phyloP scores from a whole-genome alignment of 129 eudicot genomes.

The Arctium minus region DNA sequence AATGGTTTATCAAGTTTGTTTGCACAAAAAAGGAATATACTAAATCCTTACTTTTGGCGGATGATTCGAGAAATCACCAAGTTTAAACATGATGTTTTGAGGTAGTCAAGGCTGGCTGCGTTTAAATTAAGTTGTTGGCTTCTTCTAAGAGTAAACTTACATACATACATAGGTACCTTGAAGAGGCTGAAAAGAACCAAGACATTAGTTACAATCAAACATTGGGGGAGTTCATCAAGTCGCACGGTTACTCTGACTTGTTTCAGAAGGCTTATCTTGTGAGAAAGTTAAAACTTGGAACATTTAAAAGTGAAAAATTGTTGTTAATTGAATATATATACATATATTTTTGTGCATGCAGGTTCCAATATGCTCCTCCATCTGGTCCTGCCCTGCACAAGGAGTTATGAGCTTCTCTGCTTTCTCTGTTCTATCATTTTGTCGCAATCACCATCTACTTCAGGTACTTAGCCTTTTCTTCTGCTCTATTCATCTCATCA shows the following conservation, averaged over 20 bases:
- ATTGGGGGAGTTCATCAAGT: slow-evolving; percentile 67
- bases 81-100: slow-evolving; percentile 69
- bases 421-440: slow-evolving; percentile 76
- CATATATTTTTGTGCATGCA: neutral
- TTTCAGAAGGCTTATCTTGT: slow-evolving; percentile 91
- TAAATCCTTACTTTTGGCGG: slow-evolving; percentile 85
- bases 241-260: slow-evolving; percentile 78
- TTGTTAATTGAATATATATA: neutral
- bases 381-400: slow-evolving; percentile 94
- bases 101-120: slow-evolving; percentile 27
- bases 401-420: slow-evolving; percentile 91
- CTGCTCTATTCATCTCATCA: neutral
- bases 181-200: slow-evolving; percentile 66
- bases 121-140: no score
- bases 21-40: slow-evolving; percentile 70
- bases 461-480: slow-evolving; percentile 41
- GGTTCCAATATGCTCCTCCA: slow-evolving; percentile 86
- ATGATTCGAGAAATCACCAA: slow-evolving; percentile 80
- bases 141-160: neutral
- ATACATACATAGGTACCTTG: slow-evolving; percentile 63
- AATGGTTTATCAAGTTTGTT: slow-evolving; percentile 68
- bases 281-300: slow-evolving; percentile 18
- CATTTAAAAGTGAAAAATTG: neutral
- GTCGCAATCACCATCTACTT: slow-evolving; percentile 86
- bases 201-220: slow-evolving; percentile 75